Evolutionary conservation across 129 eudicot genomes (phyloP).

Genomic region (Arctium lappa): DNA sequence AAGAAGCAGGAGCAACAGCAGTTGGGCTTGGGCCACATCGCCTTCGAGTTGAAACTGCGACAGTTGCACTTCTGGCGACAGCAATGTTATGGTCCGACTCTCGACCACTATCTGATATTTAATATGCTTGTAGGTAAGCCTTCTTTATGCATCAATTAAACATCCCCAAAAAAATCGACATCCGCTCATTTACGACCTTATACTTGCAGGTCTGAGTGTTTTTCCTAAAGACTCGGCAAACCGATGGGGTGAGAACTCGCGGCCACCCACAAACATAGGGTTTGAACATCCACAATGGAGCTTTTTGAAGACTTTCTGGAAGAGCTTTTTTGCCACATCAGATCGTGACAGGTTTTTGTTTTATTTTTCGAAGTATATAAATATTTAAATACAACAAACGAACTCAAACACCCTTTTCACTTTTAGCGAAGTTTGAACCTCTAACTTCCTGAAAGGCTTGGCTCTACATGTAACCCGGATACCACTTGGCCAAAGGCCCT

Average conservation of each 20-base stretch:
- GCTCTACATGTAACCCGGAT: too few species aligned
- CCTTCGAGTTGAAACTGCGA: conserved; percentile 94
- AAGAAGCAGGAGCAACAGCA: conserved; percentile 76
- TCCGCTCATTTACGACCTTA: background rate
- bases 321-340: background rate
- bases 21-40: conserved; percentile 92
- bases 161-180: background rate
- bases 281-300: background rate
- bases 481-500: too few species aligned
- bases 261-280: background rate
- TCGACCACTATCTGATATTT: conserved; percentile 8
- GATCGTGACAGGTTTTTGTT: background rate
- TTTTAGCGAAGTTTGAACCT: too few species aligned
- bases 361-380: too few species aligned
- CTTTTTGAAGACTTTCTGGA: background rate
- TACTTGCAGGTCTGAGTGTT: background rate
- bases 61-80: conserved; percentile 73
- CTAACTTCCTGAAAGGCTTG: too few species aligned
- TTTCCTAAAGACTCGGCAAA: background rate
- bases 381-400: too few species aligned
- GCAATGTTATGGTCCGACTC: conserved; percentile 87
- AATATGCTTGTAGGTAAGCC: conserved; percentile 31
- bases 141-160: background rate
- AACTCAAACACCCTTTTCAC: too few species aligned
- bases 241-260: background rate